phyloP scores from a whole-genome alignment of 2,329 filamentous ascomycete genomes.

The Thelonectria discophora region DNA sequence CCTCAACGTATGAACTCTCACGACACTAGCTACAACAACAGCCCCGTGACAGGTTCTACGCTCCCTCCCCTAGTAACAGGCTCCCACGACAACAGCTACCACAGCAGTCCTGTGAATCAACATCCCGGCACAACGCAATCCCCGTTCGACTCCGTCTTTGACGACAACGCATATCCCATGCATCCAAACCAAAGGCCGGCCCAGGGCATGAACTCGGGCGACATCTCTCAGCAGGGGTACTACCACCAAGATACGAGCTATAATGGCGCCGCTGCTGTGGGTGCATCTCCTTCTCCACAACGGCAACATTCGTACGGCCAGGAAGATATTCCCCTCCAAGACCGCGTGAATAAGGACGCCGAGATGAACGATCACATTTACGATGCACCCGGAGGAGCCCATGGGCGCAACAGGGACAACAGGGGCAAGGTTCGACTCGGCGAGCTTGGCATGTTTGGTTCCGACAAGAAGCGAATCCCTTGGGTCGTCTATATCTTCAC shows the following conservation, averaged over 20 bases:
- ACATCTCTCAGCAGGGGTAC: conserved; percentile 48
- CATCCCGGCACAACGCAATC: conserved; percentile 50
- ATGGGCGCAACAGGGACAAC: conserved; percentile 46
- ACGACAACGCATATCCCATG: conserved; percentile 72
- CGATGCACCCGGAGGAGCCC: conserved; percentile 57
- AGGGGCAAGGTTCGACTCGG: conserved; percentile 62
- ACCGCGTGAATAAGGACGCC: conserved; percentile 55
- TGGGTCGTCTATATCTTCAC: conserved; percentile 87
- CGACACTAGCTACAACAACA: conserved; percentile 20
- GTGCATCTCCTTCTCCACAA: conserved; percentile 32
- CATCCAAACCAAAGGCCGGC: conserved; percentile 53
- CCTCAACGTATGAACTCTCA: conserved; percentile 34
- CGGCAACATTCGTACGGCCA: conserved; percentile 49
- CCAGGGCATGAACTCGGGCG: conserved; percentile 49
- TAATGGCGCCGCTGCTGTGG: conserved; percentile 54
- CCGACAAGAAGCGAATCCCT: conserved; percentile 68
- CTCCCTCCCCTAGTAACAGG: too few species aligned
- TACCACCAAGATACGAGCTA: conserved; percentile 67
- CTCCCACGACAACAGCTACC: conserved; percentile 21
- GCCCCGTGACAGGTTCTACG: conserved; percentile 33
- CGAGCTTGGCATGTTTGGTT: conserved; percentile 67
- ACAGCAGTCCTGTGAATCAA: conserved; percentile 40
- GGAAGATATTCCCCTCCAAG: conserved; percentile 67
- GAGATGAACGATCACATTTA: conserved; percentile 68
- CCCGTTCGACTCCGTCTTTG: conserved; percentile 73